Evolutionary conservation across 495 filamentous ascomycete species (phyloP).

Genomic region (Penicillium odoratum): DNA sequence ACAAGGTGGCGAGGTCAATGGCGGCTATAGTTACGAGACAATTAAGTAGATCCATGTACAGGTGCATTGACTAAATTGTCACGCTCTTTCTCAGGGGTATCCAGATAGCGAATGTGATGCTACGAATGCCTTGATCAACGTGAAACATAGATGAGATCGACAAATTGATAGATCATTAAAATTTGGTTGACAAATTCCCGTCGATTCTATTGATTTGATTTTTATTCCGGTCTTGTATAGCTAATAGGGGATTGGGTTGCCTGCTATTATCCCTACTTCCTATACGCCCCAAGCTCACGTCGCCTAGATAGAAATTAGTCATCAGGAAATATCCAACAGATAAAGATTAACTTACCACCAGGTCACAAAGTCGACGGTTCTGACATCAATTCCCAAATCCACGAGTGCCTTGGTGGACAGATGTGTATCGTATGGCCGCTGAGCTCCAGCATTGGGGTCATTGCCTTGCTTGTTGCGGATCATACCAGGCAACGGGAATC

Average conservation of each 20-base stretch:
- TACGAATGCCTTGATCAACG: neutral
- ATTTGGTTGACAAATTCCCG: neutral
- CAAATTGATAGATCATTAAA: neutral
- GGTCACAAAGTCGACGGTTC: constrained; percentile 70
- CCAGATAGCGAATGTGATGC: neutral
- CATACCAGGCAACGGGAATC: constrained; percentile 70
- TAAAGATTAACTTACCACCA: constrained; percentile 72
- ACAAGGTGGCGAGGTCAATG: too few species aligned
- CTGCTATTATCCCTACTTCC: constrained; percentile 26
- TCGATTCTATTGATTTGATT: neutral
- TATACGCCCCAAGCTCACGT: constrained; percentile 39
- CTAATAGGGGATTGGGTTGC: neutral
- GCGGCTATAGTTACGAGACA: neutral
- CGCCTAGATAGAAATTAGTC: constrained; percentile 29
- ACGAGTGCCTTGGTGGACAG: constrained; percentile 74
- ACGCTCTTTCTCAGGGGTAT: neutral
- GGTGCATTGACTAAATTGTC: neutral
- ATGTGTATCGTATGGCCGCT: constrained; percentile 88
- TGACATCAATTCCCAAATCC: constrained; percentile 74
- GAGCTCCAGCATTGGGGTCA: constrained; percentile 69
- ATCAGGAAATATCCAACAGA: neutral
- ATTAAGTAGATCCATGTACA: neutral
- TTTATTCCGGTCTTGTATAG: neutral
- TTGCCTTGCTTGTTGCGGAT: constrained; percentile 70
- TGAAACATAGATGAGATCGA: neutral